Base-by-base conservation (phyloP, 192 early-diverging fungal genomes). In the Coemansia sp. region DNA sequence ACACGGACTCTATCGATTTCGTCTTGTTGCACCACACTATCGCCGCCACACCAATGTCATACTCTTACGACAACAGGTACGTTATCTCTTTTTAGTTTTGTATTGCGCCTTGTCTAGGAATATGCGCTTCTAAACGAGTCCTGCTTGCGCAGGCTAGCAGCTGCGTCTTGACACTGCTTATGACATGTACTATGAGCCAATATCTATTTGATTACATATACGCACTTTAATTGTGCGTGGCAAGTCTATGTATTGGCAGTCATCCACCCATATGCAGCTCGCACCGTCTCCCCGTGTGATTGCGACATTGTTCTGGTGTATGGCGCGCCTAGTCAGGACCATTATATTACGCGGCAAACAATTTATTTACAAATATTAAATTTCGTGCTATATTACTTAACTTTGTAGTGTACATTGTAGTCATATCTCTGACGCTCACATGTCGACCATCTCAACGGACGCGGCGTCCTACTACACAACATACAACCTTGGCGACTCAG, bases 51-150 rank as follows among this genome's bases (percentile, higher is more conserved):
- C 22, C 59, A 43, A 78, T 78, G 75, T 65, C 75, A 37, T 72
- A 78, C 62, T 69, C 75, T 49, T 78, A 78, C 59, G 75, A 72
- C 54, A 69, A 72, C 48, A 72, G 75, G 75, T 78, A 77, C 23
- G 68, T 60, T 21, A 29, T 19, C 17, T 57, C 27, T 15, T 38
- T 41, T 41, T 41, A 41, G 5, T 41, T 41, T 41, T 41, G 14
- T 29, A 29, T 6, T 29, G 27, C 6, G 27, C 27, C 27, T 29
- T 29, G 27, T 4, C 27, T 29, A 6, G 6, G 27, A 41, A 41
- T 14, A 3, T 8, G 39, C 14, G 49, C 32, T 14, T 10, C 47
- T 29, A 54, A 12, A 32, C 51, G 14, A 7, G 6, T 21, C 32
- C 32, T 53, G 39, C 14, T 3, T 41, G 14, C 39, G 14, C 39